Evolutionary conservation across 176 grass and related monocot species (phyloP).

Genomic region (Sorghum bicolor): Sorghum_bicolor_NCBIv3 NC_012870.2:67662501-67663000

Average conservation of each 20-base stretch:
- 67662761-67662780: slow-evolving; percentile 89
- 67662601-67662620: neutral
- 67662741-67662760: slow-evolving; percentile 65
- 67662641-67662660: slow-evolving; percentile 32
- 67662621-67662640: neutral
- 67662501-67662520: no score
- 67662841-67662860: slow-evolving; percentile 70
- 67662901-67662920: slow-evolving; percentile 92
- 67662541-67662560: neutral
- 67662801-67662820: slow-evolving; percentile 92
- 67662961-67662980: neutral
- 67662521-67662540: neutral
- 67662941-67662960: neutral
- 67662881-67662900: slow-evolving; percentile 90
- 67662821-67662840: slow-evolving; percentile 91
- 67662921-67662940: slow-evolving; percentile 27
- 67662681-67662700: slow-evolving; percentile 29
- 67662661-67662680: slow-evolving; percentile 33
- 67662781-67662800: slow-evolving; percentile 93
- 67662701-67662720: slow-evolving; percentile 25
- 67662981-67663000: neutral
- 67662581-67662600: neutral
- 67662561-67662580: neutral
- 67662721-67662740: slow-evolving; percentile 73
- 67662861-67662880: slow-evolving; percentile 97